phyloP scores from a whole-genome alignment of 768 basidiomycete genomes.

The Cystobasidium onofrii region DNA sequence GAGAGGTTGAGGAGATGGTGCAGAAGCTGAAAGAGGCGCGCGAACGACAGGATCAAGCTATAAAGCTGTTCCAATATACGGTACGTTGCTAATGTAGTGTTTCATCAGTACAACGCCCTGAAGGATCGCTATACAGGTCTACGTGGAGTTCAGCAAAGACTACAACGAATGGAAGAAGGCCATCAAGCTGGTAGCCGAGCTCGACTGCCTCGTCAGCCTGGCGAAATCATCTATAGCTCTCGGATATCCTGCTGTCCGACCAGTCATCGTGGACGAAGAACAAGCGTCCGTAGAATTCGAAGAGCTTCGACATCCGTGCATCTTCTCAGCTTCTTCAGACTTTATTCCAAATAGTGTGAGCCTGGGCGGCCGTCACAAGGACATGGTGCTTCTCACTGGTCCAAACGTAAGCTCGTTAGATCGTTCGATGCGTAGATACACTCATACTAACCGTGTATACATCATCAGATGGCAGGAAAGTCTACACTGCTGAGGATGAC shows the following conservation, averaged over 20 bases:
- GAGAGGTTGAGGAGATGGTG: slow-evolving; percentile 61
- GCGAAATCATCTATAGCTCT: slow-evolving; percentile 81
- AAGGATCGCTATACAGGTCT: slow-evolving; percentile 47
- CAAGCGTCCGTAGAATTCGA: slow-evolving; percentile 77
- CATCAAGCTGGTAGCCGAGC: slow-evolving; percentile 75
- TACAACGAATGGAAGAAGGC: slow-evolving; percentile 65
- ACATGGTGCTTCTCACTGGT: slow-evolving; percentile 81
- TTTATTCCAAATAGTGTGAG: slow-evolving; percentile 93
- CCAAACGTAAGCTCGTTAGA: slow-evolving; percentile 43
- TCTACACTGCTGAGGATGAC: slow-evolving; percentile 84
- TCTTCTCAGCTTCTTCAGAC: slow-evolving; percentile 52
- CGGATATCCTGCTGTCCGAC: slow-evolving; percentile 88
- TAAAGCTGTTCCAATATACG: slow-evolving; percentile 73
- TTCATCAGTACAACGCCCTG: background rate
- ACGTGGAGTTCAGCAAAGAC: slow-evolving; percentile 71
- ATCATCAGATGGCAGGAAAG: slow-evolving; percentile 43
- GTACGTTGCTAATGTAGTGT: slow-evolving; percentile 28
- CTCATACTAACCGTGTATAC: background rate
- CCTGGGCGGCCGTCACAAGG: slow-evolving; percentile 61
- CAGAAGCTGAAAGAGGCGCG: slow-evolving; percentile 84
- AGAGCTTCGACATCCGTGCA: slow-evolving; percentile 77
- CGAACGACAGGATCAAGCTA: slow-evolving; percentile 69
- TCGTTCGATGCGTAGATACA: background rate
- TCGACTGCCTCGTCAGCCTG: slow-evolving; percentile 90
- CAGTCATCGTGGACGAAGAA: slow-evolving; percentile 73